phyloP scores from a whole-genome alignment of 345 rosid species.

The Acer yangbiense region DNA sequence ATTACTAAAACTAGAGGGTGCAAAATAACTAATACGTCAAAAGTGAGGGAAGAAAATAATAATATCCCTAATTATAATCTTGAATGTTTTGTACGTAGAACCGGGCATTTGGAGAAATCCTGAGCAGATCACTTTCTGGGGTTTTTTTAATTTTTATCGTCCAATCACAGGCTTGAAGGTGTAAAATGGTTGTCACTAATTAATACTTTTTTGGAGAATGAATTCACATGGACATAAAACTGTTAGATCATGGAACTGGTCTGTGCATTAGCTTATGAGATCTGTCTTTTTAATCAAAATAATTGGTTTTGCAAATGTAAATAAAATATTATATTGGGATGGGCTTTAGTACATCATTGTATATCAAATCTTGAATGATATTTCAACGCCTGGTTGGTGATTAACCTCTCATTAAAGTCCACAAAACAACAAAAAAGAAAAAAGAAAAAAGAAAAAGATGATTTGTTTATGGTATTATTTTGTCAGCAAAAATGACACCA shows the following conservation, averaged over 20 bases:
- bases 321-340: not conserved
- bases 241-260: not conserved
- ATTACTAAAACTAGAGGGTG: no score
- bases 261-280: not conserved
- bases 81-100: not conserved
- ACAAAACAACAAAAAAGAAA: conserved; percentile 30
- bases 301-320: no score
- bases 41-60: no score
- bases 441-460: not conserved
- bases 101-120: not conserved
- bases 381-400: conserved; percentile 36
- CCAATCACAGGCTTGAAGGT: not conserved
- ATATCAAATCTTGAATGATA: conserved; percentile 15
- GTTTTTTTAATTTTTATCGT: not conserved
- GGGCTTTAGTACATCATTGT: not conserved
- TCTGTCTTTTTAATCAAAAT: no score
- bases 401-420: conserved; percentile 30
- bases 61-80: no score
- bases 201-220: not conserved
- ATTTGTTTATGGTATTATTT: not conserved
- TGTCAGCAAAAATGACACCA: conserved; percentile 19
- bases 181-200: not conserved
- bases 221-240: conserved; percentile 1
- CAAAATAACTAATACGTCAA: no score
- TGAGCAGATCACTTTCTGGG: not conserved